These are phyloP conservation scores for Sclerotinia sclerotiorum DNA, from an alignment of 2,329 filamentous ascomycete species.

Conservation along the genomic window DNA sequence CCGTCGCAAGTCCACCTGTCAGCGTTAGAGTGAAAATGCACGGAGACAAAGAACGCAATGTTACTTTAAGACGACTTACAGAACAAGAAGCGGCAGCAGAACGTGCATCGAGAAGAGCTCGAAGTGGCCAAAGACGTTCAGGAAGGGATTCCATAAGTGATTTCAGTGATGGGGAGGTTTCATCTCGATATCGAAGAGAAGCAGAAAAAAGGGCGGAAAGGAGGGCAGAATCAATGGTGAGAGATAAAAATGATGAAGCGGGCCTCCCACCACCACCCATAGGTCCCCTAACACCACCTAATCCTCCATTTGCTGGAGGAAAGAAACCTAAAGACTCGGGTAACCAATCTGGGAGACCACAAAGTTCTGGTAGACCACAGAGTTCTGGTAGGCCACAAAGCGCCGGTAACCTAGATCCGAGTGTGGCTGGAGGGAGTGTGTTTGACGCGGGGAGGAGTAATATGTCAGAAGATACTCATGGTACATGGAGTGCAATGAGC, in stretches of 20 bases:
- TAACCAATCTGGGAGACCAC: slow-evolving; percentile 56
- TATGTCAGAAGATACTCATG: slow-evolving; percentile 38
- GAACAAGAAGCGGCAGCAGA: slow-evolving; percentile 56
- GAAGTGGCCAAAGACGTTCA: slow-evolving; percentile 42
- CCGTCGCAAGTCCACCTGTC: slow-evolving; percentile 48
- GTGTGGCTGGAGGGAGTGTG: slow-evolving; percentile 29
- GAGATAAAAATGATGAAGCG: slow-evolving; percentile 42
- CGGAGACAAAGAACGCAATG: slow-evolving; percentile 59
- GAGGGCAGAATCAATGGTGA: slow-evolving; percentile 30
- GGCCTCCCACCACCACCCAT: slow-evolving; percentile 35
- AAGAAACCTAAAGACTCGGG: slow-evolving; percentile 58
- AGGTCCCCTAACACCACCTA: slow-evolving; percentile 54
- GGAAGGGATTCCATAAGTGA: slow-evolving; percentile 56
- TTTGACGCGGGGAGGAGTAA: slow-evolving; percentile 29
- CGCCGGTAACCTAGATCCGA: slow-evolving; percentile 27
- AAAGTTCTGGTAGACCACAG: slow-evolving; percentile 32
- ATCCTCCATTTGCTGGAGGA: slow-evolving; percentile 55
- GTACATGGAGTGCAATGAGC: slow-evolving; percentile 41
- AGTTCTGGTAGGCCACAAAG: slow-evolving; percentile 34
- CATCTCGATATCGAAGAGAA: slow-evolving; percentile 56
- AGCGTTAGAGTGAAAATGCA: slow-evolving; percentile 61
- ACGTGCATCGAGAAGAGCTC: slow-evolving; percentile 34
- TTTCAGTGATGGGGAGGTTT: slow-evolving; percentile 56
- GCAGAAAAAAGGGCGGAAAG: slow-evolving; percentile 41
- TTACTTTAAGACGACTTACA: slow-evolving; percentile 61